These are phyloP conservation scores for Thielaviopsis punctulata DNA, from an alignment of 2,329 filamentous ascomycete genomes.

Conservation along the genomic window DNA sequence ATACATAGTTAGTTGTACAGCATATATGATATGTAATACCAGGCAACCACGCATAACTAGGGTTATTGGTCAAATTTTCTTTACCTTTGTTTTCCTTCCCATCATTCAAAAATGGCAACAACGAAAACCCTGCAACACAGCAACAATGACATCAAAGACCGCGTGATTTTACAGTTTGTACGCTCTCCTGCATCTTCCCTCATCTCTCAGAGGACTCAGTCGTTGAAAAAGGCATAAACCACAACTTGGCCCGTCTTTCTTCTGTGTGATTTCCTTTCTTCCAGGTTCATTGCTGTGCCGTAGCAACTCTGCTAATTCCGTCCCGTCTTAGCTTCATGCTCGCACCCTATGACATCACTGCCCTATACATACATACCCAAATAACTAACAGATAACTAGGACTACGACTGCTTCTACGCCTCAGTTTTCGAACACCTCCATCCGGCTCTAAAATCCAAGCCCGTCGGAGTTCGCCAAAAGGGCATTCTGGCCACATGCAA, in stretches of 20 bases:
- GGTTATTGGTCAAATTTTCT: too few species aligned
- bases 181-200: neutral
- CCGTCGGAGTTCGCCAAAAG: constrained; percentile 80
- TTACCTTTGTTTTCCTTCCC: too few species aligned
- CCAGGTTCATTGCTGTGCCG: neutral
- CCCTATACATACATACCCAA: neutral
- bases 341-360: neutral
- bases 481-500: constrained; percentile 88
- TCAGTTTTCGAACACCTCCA: constrained; percentile 73
- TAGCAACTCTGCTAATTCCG: neutral
- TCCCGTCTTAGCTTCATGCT: neutral
- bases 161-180: constrained; percentile 11
- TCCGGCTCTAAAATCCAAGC: constrained; percentile 52
- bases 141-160: too few species aligned
- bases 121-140: constrained; percentile 1
- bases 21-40: too few species aligned
- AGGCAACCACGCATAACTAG: too few species aligned
- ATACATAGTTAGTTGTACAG: too few species aligned
- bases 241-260: neutral
- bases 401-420: constrained; percentile 89
- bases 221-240: neutral
- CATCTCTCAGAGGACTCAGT: neutral
- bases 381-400: constrained; percentile 23
- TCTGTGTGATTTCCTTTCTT: neutral
- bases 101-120: too few species aligned